Conservation (phyloP, 2,329 filamentous ascomycete genomes). For the Fusarium coicis region DNA sequence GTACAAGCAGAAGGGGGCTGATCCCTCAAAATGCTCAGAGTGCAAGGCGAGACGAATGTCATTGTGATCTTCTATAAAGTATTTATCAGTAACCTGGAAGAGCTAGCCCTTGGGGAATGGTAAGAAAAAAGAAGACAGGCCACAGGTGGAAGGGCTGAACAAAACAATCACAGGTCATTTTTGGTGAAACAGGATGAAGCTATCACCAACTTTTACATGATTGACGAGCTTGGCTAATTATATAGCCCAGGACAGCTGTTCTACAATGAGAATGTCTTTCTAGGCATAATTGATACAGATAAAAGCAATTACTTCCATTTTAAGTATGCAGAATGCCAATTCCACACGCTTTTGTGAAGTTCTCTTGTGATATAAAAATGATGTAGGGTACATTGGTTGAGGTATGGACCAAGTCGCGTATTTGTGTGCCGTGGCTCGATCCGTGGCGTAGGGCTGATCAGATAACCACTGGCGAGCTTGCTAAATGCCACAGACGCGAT, state of each 20-base stretch:
- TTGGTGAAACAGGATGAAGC: accelerated
- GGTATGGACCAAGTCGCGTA: not conserved
- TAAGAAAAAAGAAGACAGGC: accelerated
- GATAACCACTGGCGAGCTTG: not conserved
- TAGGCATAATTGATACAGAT: not conserved
- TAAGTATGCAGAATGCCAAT: accelerated
- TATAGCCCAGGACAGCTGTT: not conserved
- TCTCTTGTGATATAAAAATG: not conserved
- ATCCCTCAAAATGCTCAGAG: not conserved
- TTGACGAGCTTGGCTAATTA: too few species aligned
- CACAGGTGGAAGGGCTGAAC: accelerated
- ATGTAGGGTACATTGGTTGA: slow-evolving; percentile 15
- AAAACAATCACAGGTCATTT: accelerated
- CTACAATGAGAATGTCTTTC: not conserved
- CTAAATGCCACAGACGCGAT: slow-evolving; percentile 1
- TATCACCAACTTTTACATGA: not conserved
- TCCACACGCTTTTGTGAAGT: not conserved
- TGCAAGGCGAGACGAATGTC: not conserved
- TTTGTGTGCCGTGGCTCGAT: not conserved
- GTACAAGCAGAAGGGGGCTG: not conserved
- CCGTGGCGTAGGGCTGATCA: not conserved
- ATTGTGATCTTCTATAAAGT: not conserved
- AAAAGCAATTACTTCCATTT: accelerated
- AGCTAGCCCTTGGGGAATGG: accelerated
- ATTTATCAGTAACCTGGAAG: accelerated